Conservation (phyloP, 371 early-diverging fungal species). For the Globomyces sp. region DNA sequence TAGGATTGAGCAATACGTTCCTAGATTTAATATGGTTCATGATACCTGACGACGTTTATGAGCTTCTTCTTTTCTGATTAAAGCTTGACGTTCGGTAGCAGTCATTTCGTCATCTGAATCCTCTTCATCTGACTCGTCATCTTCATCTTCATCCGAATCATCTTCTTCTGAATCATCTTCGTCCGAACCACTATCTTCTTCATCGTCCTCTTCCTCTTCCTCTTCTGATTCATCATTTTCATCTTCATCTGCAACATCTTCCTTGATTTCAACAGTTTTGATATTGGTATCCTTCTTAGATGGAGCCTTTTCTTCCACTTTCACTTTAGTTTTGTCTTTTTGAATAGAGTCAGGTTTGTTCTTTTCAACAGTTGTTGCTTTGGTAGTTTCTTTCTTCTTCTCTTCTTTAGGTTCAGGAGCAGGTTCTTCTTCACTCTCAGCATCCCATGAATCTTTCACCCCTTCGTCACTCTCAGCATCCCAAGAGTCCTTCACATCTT, state of each 20-base stretch:
- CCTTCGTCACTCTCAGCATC: conserved; percentile 53
- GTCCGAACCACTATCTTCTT: conserved; percentile 39
- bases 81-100: conserved; percentile 47
- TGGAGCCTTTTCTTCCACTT: conserved; percentile 34
- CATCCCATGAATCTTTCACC: conserved; percentile 43
- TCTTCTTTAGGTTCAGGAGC: conserved; percentile 20
- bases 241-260: conserved; percentile 19
- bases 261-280: conserved; percentile 20
- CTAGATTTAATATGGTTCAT: conserved; percentile 35
- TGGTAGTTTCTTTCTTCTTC: not conserved
- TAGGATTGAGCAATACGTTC: conserved; percentile 73
- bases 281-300: conserved; percentile 25
- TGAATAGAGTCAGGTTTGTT: not conserved
- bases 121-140: conserved; percentile 58
- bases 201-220: conserved; percentile 29
- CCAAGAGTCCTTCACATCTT: conserved; percentile 41
- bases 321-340: conserved; percentile 45
- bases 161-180: conserved; percentile 56
- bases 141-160: conserved; percentile 45
- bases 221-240: conserved; percentile 7
- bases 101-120: conserved; percentile 36
- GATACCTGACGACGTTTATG: conserved; percentile 49
- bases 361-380: not conserved
- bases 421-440: conserved; percentile 44
- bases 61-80: conserved; percentile 77